These are phyloP conservation scores for Phyllosticta citriasiana DNA, from an alignment of 2,329 filamentous ascomycete species.

Conservation along the genomic window DNA sequence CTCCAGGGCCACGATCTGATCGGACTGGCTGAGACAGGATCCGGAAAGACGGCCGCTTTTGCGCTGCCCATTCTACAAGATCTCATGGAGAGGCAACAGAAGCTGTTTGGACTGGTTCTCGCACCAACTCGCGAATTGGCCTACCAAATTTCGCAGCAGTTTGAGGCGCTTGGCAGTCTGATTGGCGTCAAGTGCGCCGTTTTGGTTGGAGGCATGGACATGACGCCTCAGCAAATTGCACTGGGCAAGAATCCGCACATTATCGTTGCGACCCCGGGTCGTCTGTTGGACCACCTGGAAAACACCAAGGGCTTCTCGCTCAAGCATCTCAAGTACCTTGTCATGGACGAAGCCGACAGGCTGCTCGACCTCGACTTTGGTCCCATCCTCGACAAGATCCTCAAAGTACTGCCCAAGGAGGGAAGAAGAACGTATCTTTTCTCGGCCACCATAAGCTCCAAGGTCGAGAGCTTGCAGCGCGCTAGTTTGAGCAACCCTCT, in stretches of 20 bases:
- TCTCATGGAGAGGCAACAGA: slow-evolving; percentile 76
- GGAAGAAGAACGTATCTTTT: slow-evolving; percentile 71
- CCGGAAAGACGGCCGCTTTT: slow-evolving; percentile 93
- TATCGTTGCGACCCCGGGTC: slow-evolving; percentile 81
- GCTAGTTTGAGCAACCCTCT: slow-evolving; percentile 79
- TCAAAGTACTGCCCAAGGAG: slow-evolving; percentile 65
- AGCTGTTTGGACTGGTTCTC: slow-evolving; percentile 79
- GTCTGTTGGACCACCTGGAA: slow-evolving; percentile 83
- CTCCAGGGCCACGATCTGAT: slow-evolving; percentile 79
- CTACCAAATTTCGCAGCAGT: slow-evolving; percentile 77
- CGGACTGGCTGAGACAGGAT: slow-evolving; percentile 88
- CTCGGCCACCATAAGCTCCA: slow-evolving; percentile 87
- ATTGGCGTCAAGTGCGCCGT: slow-evolving; percentile 82
- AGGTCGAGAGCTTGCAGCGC: slow-evolving; percentile 85
- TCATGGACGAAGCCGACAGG: slow-evolving; percentile 91
- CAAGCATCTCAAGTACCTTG: slow-evolving; percentile 70
- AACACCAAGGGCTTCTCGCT: slow-evolving; percentile 95
- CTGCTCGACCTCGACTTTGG: slow-evolving; percentile 92
- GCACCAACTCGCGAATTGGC: slow-evolving; percentile 91
- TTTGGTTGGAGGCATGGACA: slow-evolving; percentile 89
- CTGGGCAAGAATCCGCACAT: slow-evolving; percentile 95
- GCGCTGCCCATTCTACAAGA: slow-evolving; percentile 83
- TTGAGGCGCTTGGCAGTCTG: slow-evolving; percentile 76
- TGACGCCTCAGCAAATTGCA: slow-evolving; percentile 83
- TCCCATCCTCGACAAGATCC: slow-evolving; percentile 81